phyloP scores from a whole-genome alignment of 306 rosid species.

The Cucumis hystrix region DNA sequence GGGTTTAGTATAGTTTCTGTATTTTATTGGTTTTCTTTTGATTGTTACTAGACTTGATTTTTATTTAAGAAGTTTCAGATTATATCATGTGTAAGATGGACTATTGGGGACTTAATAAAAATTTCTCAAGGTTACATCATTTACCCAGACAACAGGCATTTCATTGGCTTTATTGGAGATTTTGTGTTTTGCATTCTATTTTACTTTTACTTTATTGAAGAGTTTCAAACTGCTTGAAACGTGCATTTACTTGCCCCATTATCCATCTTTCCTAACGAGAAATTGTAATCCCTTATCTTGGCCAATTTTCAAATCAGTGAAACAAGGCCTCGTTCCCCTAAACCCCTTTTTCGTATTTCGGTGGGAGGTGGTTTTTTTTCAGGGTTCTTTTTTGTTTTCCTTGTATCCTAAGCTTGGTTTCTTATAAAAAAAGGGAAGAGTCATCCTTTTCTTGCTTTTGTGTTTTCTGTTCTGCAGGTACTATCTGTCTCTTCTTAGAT shows the following conservation, averaged over 20 bases:
- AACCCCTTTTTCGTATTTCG: no score
- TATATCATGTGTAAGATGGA: neutral
- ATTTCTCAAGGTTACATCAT: neutral
- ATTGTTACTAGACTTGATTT: neutral
- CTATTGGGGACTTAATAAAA: neutral
- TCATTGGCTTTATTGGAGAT: neutral
- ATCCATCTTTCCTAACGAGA: neutral
- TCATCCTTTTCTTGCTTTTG: conserved; percentile 10
- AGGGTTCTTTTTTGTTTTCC: no score
- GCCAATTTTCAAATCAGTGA: neutral
- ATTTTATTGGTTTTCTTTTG: neutral
- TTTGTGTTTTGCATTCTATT: neutral
- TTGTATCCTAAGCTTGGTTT: no score
- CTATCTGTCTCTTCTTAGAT: conserved; percentile 57
- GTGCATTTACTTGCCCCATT: neutral
- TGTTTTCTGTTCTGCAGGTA: conserved; percentile 48
- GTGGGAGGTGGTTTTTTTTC: no score
- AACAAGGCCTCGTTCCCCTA: no score
- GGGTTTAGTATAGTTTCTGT: neutral
- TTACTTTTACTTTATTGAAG: neutral
- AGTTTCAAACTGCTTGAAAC: neutral
- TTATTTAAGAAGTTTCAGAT: neutral
- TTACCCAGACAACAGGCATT: neutral
- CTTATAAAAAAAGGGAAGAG: no score
- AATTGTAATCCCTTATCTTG: neutral